Evolutionary conservation across 352 stramenopile species (phyloP), one percentile per base, ranked within the genome.

Genomic region (Pythium scleroteichum): DNA sequence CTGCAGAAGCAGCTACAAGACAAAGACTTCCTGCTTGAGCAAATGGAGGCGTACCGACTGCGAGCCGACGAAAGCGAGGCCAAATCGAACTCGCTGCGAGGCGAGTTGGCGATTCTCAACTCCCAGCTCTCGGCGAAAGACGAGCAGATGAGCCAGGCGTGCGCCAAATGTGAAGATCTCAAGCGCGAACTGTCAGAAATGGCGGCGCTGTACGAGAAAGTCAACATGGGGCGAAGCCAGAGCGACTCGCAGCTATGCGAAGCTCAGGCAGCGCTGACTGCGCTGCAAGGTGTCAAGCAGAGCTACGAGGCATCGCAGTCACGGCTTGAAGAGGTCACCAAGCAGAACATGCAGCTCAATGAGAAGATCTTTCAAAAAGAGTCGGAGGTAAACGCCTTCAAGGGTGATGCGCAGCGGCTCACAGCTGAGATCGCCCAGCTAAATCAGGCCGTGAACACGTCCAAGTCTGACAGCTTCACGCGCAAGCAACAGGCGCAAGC

Each of bases 1-100:
- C 68, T 90, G 19, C 80, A 90, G 67, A 85, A 88, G 47, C 65
- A 90, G 54, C 54, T 88, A 12, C 72, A 66, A 9, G 80, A 90
- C 60, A 83, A 85, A 32, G 80, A 90, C 27, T 87, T 85, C 32
- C 69, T 86, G 27, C 56, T 90, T 16, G 78, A 88, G 57, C 78
- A 88, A 32, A 68, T 85, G 33, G 75, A 84, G 24, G 66, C 47
- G 40, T 82, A 83, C 35, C 68, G 75, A 8, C 47, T 66, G 24
- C 62, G 73, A 42, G 78, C 79, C 2, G 75, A 83, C 47, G 77
- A 85, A 26, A 75, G 56, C 10, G 80, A 90, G 23, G 48, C 58
- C n/a, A 82, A 76, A 46, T 39, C 54, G 4, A 69, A 72, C 44
- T 38, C 75, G 9, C 59, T 62, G 23, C 63, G 73, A 51, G 69